phyloP scores from a whole-genome alignment of 768 basidiomycete genomes.

The Hericium rajendrae region DNA sequence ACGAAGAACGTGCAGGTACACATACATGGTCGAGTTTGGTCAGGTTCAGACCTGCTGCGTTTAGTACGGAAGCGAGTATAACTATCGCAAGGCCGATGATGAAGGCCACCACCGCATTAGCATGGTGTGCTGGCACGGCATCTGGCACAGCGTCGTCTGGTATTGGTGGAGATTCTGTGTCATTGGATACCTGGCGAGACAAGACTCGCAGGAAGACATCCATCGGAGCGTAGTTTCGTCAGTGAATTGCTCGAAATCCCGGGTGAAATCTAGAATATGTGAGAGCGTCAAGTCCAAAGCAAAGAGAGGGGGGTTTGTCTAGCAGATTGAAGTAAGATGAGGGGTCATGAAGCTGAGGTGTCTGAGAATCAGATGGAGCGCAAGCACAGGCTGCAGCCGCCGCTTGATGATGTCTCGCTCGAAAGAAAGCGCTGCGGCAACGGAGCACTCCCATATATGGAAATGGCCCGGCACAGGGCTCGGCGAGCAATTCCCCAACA shows the following conservation, averaged over 20 bases:
- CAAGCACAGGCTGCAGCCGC: no score
- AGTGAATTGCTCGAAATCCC: background rate
- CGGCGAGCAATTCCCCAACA: no score
- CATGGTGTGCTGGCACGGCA: constrained; percentile 26
- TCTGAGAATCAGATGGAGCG: no score
- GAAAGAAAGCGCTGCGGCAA: no score
- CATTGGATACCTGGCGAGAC: background rate
- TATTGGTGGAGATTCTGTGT: background rate
- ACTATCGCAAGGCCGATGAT: constrained; percentile 84
- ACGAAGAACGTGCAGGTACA: constrained; percentile 6
- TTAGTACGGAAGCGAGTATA: constrained; percentile 73
- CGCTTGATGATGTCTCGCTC: no score
- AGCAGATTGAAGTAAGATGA: no score
- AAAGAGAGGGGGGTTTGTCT: no score
- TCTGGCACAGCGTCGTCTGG: constrained; percentile 2
- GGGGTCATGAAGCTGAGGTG: no score
- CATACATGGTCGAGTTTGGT: constrained; percentile 89
- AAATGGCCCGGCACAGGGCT: no score
- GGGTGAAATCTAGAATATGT: background rate
- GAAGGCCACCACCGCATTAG: constrained; percentile 60
- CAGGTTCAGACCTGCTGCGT: constrained; percentile 88
- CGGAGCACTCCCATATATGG: no score
- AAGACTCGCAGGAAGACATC: background rate
- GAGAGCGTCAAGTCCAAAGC: background rate
- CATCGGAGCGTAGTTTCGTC: background rate